These are phyloP conservation scores for Aurifilum marmelostoma DNA, from an alignment of 2,329 filamentous ascomycete genomes.

Conservation along the genomic window DNA sequence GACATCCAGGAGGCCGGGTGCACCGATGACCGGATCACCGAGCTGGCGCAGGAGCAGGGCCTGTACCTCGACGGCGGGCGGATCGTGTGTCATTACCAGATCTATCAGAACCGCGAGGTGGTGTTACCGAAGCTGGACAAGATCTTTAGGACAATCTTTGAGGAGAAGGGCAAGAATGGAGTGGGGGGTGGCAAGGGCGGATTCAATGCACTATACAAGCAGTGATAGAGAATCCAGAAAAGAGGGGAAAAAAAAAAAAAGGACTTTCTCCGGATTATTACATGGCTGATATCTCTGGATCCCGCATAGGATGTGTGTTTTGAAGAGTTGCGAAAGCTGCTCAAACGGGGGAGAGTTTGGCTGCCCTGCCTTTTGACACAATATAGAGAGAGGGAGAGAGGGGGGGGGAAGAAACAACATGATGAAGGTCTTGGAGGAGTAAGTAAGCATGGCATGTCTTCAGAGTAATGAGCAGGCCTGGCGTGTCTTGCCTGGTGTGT, in stretches of 20 bases:
- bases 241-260: too few species aligned
- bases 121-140: constrained; percentile 60
- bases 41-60: constrained; percentile 47
- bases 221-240: background rate
- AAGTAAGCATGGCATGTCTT: too few species aligned
- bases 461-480: background rate
- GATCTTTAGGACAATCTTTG: constrained; percentile 52
- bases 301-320: constrained; percentile 34
- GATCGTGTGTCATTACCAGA: constrained; percentile 60
- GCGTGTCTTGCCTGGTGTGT: background rate
- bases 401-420: too few species aligned
- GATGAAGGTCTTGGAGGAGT: too few species aligned
- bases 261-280: too few species aligned
- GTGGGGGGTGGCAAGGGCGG: constrained; percentile 3
- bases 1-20: constrained; percentile 67
- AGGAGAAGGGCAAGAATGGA: constrained; percentile 31
- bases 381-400: too few species aligned
- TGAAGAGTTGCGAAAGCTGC: constrained; percentile 43
- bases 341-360: background rate
- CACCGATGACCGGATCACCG: constrained; percentile 41
- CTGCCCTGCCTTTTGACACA: too few species aligned
- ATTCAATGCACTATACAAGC: constrained; percentile 19
- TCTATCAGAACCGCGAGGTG: constrained; percentile 62
- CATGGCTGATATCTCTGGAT: background rate
- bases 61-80: constrained; percentile 46